Percentiles rank a stretch among this genome's conserved stretches.
Conservation (phyloP, 106 monocot genomes). For the Allium fistulosum region DNA sequence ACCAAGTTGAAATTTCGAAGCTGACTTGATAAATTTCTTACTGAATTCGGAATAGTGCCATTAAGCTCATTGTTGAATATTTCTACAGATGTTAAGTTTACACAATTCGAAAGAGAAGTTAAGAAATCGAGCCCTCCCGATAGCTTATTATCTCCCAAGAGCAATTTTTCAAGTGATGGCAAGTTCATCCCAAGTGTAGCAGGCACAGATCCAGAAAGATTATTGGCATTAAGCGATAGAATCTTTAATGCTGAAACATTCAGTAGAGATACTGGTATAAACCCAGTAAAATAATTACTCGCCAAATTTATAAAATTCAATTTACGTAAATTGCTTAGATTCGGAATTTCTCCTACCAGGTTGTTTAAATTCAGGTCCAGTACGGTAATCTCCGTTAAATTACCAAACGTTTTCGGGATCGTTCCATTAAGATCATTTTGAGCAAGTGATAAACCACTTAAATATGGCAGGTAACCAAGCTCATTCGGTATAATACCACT, state of each 20-base stretch:
- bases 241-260: not conserved
- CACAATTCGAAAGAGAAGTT: not conserved
- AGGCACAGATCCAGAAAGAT: conserved; percentile 7
- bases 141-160: not conserved
- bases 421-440: conserved; percentile 1
- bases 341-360: not conserved
- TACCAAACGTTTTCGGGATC: not conserved
- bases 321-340: not conserved
- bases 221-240: not conserved
- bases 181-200: not conserved
- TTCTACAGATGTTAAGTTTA: not conserved
- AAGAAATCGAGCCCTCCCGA: conserved; percentile 1
- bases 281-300: not conserved
- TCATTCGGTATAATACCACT: not conserved
- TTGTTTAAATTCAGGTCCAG: not conserved
- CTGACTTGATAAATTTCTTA: conserved; percentile 2
- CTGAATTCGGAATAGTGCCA: not conserved
- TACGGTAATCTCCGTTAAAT: not conserved
- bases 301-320: not conserved
- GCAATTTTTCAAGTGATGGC: not conserved
- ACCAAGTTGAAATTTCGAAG: not conserved
- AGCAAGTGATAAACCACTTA: not conserved
- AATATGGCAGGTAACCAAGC: not conserved
- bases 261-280: not conserved
- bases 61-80: not conserved